phyloP scores from a whole-genome alignment of 139 green algal genomes.

The Haematococcus lacustris region DNA sequence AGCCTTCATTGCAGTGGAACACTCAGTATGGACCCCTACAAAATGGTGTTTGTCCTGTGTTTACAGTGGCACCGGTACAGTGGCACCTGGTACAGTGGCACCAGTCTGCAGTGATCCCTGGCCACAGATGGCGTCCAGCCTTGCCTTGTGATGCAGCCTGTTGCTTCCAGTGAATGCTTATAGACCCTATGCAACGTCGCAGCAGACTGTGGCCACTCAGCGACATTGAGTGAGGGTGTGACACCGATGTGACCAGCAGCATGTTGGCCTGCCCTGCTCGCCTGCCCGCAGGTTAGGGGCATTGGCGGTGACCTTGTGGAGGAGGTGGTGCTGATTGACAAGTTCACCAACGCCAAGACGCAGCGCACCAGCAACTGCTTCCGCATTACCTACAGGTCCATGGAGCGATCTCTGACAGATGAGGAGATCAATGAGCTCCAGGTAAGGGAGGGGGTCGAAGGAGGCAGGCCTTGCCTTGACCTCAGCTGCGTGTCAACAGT shows the following conservation, averaged over 20 bases:
- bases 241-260: no score
- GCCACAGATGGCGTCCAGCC: neutral
- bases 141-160: no score
- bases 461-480: neutral
- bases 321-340: slow-evolving; percentile 85
- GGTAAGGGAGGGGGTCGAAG: slow-evolving; percentile 14
- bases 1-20: no score
- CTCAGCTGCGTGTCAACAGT: neutral
- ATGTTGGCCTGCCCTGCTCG: no score
- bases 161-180: no score
- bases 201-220: no score
- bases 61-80: no score
- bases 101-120: no score
- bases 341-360: slow-evolving; percentile 94
- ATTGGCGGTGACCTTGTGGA: slow-evolving; percentile 82
- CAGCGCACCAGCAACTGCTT: slow-evolving; percentile 87
- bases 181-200: no score
- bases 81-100: neutral
- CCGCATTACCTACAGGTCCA: slow-evolving; percentile 88
- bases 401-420: slow-evolving; percentile 92
- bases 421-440: slow-evolving; percentile 94
- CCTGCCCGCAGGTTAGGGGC: slow-evolving; percentile 5
- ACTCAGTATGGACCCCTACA: no score
- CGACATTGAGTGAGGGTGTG: no score
- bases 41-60: no score